phyloP scores from a whole-genome alignment of 139 green algal species.

The Dunaliella sp. region DNA sequence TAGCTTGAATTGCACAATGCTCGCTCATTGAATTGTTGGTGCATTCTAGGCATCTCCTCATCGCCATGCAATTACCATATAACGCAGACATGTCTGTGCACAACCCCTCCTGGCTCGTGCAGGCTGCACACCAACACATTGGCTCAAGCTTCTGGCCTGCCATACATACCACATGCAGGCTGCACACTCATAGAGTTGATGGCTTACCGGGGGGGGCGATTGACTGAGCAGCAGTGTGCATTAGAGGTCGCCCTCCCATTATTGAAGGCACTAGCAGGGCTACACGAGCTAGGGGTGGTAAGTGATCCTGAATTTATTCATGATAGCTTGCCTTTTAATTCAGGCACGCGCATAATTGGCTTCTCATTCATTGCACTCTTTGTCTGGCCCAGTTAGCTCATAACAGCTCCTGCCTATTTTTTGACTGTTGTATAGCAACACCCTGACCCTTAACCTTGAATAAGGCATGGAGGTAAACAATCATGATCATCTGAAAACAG shows the following conservation, averaged over 20 bases:
- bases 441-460: too few species aligned
- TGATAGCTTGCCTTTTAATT: too few species aligned
- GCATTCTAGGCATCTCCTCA: not conserved
- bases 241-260: conserved; percentile 41
- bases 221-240: conserved; percentile 37
- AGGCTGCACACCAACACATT: not conserved
- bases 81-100: not conserved
- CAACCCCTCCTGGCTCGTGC: not conserved
- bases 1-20: not conserved
- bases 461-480: too few species aligned
- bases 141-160: not conserved
- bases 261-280: conserved; percentile 25
- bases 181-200: conserved; percentile 49
- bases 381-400: too few species aligned
- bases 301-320: too few species aligned
- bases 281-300: conserved; percentile 41
- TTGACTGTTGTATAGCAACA: too few species aligned
- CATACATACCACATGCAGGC: conserved; percentile 14
- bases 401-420: too few species aligned
- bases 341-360: too few species aligned
- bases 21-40: not conserved
- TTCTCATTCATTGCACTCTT: too few species aligned
- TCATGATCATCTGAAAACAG: too few species aligned
- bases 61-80: not conserved
- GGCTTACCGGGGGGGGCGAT: conserved; percentile 36